Evolutionary conservation across 495 filamentous ascomycete species (phyloP).

Genomic region (Penicillium steckii): DNA sequence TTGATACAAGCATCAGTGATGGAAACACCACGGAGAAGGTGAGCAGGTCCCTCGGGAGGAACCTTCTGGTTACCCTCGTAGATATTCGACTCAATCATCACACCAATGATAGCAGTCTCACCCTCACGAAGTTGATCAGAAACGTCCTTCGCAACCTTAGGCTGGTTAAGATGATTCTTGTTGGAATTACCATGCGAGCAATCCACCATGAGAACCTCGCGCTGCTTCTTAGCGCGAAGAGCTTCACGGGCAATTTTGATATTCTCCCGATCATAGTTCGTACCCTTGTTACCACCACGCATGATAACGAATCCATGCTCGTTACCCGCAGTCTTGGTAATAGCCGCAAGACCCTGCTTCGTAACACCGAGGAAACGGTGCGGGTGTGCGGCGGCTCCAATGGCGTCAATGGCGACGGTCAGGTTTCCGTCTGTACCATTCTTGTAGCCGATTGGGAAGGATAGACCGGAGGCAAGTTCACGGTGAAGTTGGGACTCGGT

Average conservation of each 20-base stretch:
- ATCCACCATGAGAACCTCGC: conserved; percentile 93
- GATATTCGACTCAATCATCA: conserved; percentile 99
- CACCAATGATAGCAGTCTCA: conserved; percentile 84
- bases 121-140: conserved; percentile 84
- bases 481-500: conserved; percentile 95
- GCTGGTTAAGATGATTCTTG: conserved; percentile 80
- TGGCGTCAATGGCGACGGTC: conserved; percentile 93
- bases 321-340: conserved; percentile 89
- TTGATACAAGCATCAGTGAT: conserved; percentile 98
- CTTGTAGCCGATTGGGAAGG: conserved; percentile 98
- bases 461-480: conserved; percentile 93
- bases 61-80: conserved; percentile 95
- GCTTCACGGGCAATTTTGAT: conserved; percentile 77
- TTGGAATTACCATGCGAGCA: conserved; percentile 83
- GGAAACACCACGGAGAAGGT: conserved; percentile 85
- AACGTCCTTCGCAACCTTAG: conserved; percentile 79
- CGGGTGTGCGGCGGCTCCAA: conserved; percentile 83
- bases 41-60: conserved; percentile 74
- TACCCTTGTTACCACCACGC: conserved; percentile 86
- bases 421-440: conserved; percentile 97
- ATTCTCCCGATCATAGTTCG: conserved; percentile 87
- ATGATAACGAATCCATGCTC: conserved; percentile 97
- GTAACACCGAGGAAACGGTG: conserved; percentile 99
- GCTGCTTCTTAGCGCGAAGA: conserved; percentile 79
- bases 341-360: conserved; percentile 96